These are phyloP conservation scores for Gautieria morchelliformis DNA, from an alignment of 768 basidiomycete species.

Conservation along the genomic window DNA sequence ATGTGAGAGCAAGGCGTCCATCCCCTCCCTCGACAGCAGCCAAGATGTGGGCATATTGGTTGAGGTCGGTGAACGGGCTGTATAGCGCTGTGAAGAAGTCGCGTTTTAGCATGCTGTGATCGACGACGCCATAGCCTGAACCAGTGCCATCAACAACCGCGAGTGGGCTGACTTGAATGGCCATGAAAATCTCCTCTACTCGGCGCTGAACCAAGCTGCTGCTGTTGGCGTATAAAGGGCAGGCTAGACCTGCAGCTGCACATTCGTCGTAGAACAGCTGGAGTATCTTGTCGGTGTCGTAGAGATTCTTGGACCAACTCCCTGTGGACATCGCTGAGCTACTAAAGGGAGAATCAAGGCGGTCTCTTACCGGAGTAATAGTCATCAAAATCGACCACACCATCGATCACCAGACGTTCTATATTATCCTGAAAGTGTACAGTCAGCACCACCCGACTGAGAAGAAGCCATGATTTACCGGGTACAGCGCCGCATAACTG, in stretches of 20 bases:
- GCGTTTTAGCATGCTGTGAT: slow-evolving; percentile 11
- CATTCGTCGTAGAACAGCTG: slow-evolving; percentile 13
- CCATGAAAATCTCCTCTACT: slow-evolving; percentile 5
- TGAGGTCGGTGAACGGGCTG: slow-evolving; percentile 7
- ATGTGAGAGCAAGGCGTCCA: slow-evolving; percentile 8
- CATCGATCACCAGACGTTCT: slow-evolving; percentile 25
- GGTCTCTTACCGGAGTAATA: neutral
- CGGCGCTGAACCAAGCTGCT: slow-evolving; percentile 11
- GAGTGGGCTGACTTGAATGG: slow-evolving; percentile 7
- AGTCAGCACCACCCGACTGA: too few species aligned
- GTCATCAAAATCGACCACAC: slow-evolving; percentile 9
- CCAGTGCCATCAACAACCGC: neutral
- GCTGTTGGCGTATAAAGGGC: slow-evolving; percentile 16
- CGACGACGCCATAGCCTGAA: slow-evolving; percentile 7
- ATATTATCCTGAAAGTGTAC: slow-evolving; percentile 19
- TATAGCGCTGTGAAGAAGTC: slow-evolving; percentile 17
- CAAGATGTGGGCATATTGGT: slow-evolving; percentile 4
- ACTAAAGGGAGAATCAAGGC: neutral
- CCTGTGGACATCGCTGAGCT: neutral
- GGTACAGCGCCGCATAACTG: slow-evolving; percentile 24
- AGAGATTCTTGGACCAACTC: slow-evolving; percentile 16
- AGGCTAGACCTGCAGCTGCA: slow-evolving; percentile 15
- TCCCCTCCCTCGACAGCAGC: slow-evolving; percentile 20
- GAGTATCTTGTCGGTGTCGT: slow-evolving; percentile 17
- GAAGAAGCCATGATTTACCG: slow-evolving; percentile 6